phyloP scores from a whole-genome alignment of 2,329 filamentous ascomycete species.

The Hawksworthiomyces lignivorus region DNA sequence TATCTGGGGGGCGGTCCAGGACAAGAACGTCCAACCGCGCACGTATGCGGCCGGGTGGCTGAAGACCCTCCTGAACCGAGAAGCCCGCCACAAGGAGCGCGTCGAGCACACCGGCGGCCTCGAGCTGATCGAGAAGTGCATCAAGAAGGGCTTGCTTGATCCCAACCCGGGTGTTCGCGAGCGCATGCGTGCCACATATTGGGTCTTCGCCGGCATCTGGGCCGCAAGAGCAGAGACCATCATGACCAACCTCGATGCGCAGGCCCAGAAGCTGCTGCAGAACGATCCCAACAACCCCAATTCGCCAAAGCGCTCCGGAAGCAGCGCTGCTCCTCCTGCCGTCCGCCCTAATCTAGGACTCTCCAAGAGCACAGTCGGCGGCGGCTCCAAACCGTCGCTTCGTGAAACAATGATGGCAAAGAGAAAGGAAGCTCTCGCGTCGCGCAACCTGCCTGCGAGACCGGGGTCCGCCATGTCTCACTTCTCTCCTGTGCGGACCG shows the following conservation, averaged over 20 bases:
- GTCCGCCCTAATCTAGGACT: constrained; percentile 51
- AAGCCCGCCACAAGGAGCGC: constrained; percentile 68
- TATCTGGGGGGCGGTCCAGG: constrained; percentile 70
- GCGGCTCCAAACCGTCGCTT: constrained; percentile 55
- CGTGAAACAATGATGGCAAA: constrained; percentile 80
- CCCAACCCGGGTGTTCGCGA: constrained; percentile 86
- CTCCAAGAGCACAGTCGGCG: constrained; percentile 53
- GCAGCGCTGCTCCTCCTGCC: constrained; percentile 31
- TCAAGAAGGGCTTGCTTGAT: constrained; percentile 83
- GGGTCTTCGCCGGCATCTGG: constrained; percentile 74
- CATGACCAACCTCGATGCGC: constrained; percentile 68
- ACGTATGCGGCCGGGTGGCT: constrained; percentile 76
- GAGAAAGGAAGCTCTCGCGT: constrained; percentile 54
- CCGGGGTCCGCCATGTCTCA: constrained; percentile 59
- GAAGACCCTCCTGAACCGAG: constrained; percentile 70
- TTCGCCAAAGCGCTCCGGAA: constrained; percentile 42
- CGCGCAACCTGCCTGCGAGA: constrained; percentile 45
- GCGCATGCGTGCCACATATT: constrained; percentile 77
- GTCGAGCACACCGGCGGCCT: constrained; percentile 80
- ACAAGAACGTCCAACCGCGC: constrained; percentile 88
- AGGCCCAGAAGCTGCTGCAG: constrained; percentile 70
- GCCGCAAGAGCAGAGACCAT: constrained; percentile 66
- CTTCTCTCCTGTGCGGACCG: constrained; percentile 44
- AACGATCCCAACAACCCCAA: constrained; percentile 80
- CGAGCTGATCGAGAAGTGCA: constrained; percentile 76